Percentiles rank a stretch among this genome's conserved stretches.
These are phyloP conservation scores for Suhomyces bribrorum DNA, from an alignment of 1,139 yeast species.

Conservation along the genomic window DNA sequence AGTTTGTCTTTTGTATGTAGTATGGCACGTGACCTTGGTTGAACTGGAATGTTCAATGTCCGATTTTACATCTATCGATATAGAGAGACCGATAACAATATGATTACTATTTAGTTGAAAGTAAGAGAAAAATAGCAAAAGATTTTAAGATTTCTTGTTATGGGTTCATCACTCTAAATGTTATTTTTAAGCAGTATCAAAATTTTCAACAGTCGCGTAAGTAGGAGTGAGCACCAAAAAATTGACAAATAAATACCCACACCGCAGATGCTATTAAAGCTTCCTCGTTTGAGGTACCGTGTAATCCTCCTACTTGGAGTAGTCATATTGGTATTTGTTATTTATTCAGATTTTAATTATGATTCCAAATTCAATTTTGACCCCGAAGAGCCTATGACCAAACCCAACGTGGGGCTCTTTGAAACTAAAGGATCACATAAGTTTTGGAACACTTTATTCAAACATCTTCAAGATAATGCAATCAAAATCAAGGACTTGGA, in stretches of 20 bases:
- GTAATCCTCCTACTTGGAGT: neutral
- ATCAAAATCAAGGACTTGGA: slow-evolving; percentile 17
- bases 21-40: too few relatives aligned
- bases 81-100: too few relatives aligned
- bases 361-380: neutral
- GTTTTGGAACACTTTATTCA: slow-evolving; percentile 22
- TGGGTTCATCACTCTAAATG: too few relatives aligned
- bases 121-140: too few relatives aligned
- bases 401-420: slow-evolving; percentile 15
- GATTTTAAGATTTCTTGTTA: too few relatives aligned
- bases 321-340: neutral
- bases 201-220: too few relatives aligned
- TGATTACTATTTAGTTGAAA: neutral
- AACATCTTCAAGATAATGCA: slow-evolving; percentile 15
- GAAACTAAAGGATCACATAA: slow-evolving; percentile 14
- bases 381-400: neutral
- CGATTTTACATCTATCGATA: too few relatives aligned
- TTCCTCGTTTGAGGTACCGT: slow-evolving; percentile 14
- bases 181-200: too few relatives aligned
- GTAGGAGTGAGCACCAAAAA: neutral
- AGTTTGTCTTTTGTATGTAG: too few relatives aligned
- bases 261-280: slow-evolving; percentile 5
- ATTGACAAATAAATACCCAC: neutral
- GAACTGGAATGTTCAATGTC: too few relatives aligned
- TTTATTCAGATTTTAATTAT: neutral